phyloP scores from a whole-genome alignment of 2,329 filamentous ascomycete genomes.

The Thermomyces lanuginosus region DNA sequence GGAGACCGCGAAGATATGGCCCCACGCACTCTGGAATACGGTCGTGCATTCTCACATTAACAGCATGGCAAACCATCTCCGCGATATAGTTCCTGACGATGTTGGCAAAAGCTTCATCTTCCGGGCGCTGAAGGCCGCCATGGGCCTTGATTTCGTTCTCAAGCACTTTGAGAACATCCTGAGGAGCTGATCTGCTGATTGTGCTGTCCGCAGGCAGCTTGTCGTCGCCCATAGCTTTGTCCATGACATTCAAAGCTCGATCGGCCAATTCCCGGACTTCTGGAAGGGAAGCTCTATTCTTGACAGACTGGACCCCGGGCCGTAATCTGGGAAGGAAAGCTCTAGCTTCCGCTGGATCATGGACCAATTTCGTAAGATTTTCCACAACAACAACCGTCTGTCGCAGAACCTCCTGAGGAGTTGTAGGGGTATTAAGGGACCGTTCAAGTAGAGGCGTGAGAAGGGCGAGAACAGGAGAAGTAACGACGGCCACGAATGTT shows the following conservation, averaged over 20 bases:
- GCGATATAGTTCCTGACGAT: slow-evolving; percentile 57
- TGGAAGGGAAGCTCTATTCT: slow-evolving; percentile 74
- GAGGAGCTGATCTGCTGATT: slow-evolving; percentile 46
- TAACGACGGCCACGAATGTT: slow-evolving; percentile 95
- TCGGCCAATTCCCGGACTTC: slow-evolving; percentile 85
- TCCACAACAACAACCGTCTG: slow-evolving; percentile 95
- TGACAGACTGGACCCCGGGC: slow-evolving; percentile 80
- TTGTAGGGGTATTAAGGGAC: slow-evolving; percentile 78
- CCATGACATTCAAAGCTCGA: slow-evolving; percentile 68
- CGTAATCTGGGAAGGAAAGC: slow-evolving; percentile 89
- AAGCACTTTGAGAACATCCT: slow-evolving; percentile 59
- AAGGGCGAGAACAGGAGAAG: slow-evolving; percentile 83
- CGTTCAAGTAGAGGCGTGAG: slow-evolving; percentile 89
- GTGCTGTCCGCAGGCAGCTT: slow-evolving; percentile 35
- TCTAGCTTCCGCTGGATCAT: slow-evolving; percentile 84
- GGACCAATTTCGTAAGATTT: slow-evolving; percentile 94
- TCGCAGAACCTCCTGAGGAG: slow-evolving; percentile 81
- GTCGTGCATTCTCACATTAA: slow-evolving; percentile 62
- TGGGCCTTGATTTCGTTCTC: slow-evolving; percentile 60
- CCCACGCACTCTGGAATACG: slow-evolving; percentile 53
- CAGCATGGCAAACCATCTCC: slow-evolving; percentile 72
- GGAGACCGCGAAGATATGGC: slow-evolving; percentile 60
- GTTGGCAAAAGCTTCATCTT: slow-evolving; percentile 47
- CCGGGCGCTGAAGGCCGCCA: slow-evolving; percentile 46
- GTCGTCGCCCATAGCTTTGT: slow-evolving; percentile 72